A percentile compares a stretch with the other conserved stretches of the same genome.
phyloP scores from a whole-genome alignment of 1,139 yeast genomes.

The Saccharomyces pastorianus region DNA sequence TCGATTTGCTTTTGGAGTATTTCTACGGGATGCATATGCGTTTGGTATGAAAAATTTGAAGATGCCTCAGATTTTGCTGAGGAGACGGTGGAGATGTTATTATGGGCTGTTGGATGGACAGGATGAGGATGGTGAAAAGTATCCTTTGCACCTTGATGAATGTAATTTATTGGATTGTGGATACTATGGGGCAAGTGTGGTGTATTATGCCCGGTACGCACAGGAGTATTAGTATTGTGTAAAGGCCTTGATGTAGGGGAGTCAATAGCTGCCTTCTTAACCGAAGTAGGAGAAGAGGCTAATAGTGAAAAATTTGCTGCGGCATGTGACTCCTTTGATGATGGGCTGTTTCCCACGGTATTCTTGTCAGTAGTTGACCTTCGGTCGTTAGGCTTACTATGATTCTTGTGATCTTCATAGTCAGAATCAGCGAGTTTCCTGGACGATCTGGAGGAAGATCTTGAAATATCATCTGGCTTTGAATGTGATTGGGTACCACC shows the following conservation, averaged over 20 bases:
- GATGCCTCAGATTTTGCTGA: neutral
- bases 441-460: neutral
- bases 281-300: neutral
- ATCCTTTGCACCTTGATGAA: neutral
- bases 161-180: slow-evolving; percentile 18
- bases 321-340: neutral
- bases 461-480: neutral
- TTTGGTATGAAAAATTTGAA: slow-evolving; percentile 12
- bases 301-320: neutral
- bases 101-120: neutral
- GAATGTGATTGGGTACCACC: neutral
- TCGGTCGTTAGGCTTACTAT: neutral
- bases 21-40: slow-evolving; percentile 26
- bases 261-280: neutral
- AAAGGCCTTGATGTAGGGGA: neutral
- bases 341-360: neutral
- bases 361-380: neutral
- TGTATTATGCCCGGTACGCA: neutral
- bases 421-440: neutral
- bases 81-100: neutral
- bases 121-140: neutral
- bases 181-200: slow-evolving; percentile 10
- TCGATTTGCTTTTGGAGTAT: slow-evolving; percentile 22
- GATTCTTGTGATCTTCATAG: neutral
- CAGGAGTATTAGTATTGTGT: neutral